These are phyloP conservation scores for Saprolegnia diclina DNA, from an alignment of 352 stramenopile species.

Conservation along the genomic window DNA sequence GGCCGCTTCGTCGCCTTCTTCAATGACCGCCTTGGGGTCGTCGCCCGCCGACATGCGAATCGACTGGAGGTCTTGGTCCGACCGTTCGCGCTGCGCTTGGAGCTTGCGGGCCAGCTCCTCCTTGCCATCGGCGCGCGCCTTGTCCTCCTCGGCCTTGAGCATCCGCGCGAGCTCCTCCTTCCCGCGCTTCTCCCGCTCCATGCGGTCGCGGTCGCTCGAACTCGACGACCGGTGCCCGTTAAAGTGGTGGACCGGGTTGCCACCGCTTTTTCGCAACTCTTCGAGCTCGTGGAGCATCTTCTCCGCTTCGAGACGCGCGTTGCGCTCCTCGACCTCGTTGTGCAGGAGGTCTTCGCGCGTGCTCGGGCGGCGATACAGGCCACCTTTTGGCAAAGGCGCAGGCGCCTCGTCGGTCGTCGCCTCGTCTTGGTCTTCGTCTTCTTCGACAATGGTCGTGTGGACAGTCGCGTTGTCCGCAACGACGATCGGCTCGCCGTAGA, in stretches of 20 bases:
- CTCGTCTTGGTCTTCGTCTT: background rate
- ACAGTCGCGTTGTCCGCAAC: background rate
- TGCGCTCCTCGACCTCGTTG: slow-evolving; percentile 63
- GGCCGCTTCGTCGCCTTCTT: background rate
- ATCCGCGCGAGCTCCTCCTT: slow-evolving; percentile 76
- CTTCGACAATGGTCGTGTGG: background rate
- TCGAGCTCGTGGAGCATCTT: slow-evolving; percentile 78
- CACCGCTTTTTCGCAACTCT: slow-evolving; percentile 54
- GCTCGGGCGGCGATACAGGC: slow-evolving; percentile 4
- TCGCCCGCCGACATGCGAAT: background rate
- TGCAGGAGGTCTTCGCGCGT: slow-evolving; percentile 12
- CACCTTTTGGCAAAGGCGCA: background rate
- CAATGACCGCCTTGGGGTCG: background rate
- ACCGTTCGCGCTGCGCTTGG: slow-evolving; percentile 65
- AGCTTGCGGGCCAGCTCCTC: slow-evolving; percentile 69
- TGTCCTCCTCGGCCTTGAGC: slow-evolving; percentile 71
- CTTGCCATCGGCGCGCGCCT: slow-evolving; percentile 70
- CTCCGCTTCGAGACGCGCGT: slow-evolving; percentile 70
- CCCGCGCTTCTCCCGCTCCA: slow-evolving; percentile 59
- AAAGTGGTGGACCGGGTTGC: slow-evolving; percentile 1
- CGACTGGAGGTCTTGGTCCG: slow-evolving; percentile 46
- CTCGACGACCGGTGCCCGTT: slow-evolving; percentile 46
- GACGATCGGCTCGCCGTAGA: slow-evolving; percentile 29
- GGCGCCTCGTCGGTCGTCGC: background rate
- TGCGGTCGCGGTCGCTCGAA: slow-evolving; percentile 55